phyloP scores from a whole-genome alignment of 371 early-diverging fungal species.

The Mucor racemosus region DNA sequence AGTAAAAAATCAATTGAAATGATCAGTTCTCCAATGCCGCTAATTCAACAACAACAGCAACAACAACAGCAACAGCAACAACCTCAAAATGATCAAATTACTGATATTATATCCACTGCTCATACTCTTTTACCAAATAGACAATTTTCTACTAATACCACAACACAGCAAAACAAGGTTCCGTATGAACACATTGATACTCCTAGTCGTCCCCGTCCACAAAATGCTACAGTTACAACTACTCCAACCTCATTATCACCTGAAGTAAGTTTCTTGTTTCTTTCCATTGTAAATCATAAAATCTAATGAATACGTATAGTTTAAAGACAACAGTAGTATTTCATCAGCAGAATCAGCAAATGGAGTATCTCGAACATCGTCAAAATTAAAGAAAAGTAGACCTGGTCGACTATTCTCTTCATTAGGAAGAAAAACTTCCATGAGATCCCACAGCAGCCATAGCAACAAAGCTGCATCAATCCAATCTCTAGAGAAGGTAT shows the following conservation, averaged over 20 bases:
- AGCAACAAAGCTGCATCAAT: constrained; percentile 22
- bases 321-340: constrained; percentile 19
- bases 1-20: constrained; percentile 22
- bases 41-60: not conserved
- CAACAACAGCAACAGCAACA: not conserved
- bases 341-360: constrained; percentile 28
- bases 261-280: constrained; percentile 6
- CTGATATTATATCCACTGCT: constrained; percentile 44
- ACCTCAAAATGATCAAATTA: constrained; percentile 10
- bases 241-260: not conserved
- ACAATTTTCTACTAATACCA: constrained; percentile 10
- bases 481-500: constrained; percentile 38
- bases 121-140: constrained; percentile 41
- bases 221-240: not conserved
- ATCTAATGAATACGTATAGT: not conserved
- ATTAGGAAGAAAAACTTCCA: constrained; percentile 32
- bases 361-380: not conserved
- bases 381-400: constrained; percentile 16
- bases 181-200: constrained; percentile 48
- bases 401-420: constrained; percentile 35
- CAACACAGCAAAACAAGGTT: constrained; percentile 5
- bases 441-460: constrained; percentile 25
- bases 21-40: constrained; percentile 8
- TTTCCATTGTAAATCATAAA: not conserved
- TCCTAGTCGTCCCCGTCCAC: constrained; percentile 35